phyloP scores from a whole-genome alignment of 2,329 filamentous ascomycete species.

The Fusarium caatingaense region DNA sequence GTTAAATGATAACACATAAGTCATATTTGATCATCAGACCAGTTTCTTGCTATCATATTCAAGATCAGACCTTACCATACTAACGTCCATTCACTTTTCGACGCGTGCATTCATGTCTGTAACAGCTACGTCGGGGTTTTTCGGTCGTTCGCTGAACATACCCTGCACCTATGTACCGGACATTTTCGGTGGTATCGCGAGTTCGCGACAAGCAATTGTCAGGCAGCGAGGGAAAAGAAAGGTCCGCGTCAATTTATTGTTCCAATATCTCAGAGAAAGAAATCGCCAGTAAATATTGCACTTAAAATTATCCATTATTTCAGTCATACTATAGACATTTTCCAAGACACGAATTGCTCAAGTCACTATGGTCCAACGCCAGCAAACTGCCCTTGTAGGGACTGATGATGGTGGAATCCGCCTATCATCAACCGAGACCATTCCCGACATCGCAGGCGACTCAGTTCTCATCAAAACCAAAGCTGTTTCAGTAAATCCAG shows the following conservation, averaged over 20 bases:
- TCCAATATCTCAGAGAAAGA: neutral
- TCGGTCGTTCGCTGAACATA: neutral
- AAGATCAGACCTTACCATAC: fast-evolving
- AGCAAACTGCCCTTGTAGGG: neutral
- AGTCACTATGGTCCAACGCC: neutral
- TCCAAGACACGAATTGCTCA: neutral
- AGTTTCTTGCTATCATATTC: fast-evolving
- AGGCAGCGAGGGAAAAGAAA: neutral
- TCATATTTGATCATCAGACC: neutral
- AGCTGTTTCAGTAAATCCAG: neutral
- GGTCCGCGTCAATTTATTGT: neutral
- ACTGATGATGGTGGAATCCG: neutral
- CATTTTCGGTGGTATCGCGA: neutral
- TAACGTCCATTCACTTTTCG: neutral
- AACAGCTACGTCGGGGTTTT: neutral
- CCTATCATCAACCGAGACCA: neutral
- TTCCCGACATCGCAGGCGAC: neutral
- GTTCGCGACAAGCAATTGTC: neutral
- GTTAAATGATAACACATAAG: fast-evolving
- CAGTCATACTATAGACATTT: neutral
- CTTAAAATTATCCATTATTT: neutral
- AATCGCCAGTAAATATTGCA: neutral
- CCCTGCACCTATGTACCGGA: neutral
- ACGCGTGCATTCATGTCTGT: neutral
- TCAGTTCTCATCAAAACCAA: neutral